Base-by-base conservation (phyloP, 805 yeast species). In the Barnettozyma populi region DNA sequence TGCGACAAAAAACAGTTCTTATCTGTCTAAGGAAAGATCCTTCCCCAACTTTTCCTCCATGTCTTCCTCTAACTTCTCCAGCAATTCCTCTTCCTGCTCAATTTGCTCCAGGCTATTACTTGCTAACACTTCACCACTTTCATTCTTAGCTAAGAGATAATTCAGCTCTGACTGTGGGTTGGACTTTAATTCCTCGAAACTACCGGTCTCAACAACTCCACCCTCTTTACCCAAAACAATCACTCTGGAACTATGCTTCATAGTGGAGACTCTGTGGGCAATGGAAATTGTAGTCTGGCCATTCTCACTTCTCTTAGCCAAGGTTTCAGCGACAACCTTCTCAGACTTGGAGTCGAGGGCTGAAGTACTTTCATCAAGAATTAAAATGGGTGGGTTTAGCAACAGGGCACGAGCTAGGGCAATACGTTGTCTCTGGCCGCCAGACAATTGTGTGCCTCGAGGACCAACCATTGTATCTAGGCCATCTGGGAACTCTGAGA, bases 371-470 rank as follows among this genome's bases (percentile, higher is more conserved):
- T 92, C 98, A 64, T 92, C 98, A 49, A 92, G 68, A 29, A 92
- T 80, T 49, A 92, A 69, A n/a, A 92, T 74, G 7, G 83, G 74
- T 2, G 98, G 97, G 40, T 82, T 75, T 45, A 86, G 72, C 44
- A 92, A 73, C 45, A 92, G 73, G 0, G 97, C 88, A 51, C 98
- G 75, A 1, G 97, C 97, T 49, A 92, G 73, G 7, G 97, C 95
- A 39, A 92, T 82, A 56, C 98, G 72, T 65, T 92, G 98, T 68
- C 86, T 87, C 64, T 92, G 98, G 14, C 98, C 98, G 19, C 97
- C 98, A 51, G 95, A 85, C 47, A 92, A 71, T 60, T 89, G 96
- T 0, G 95, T 77, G 16, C 95, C 94, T 46, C 92, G 78, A 1
- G 96, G 81, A 0, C 97, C 97, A 18, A 90, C 87, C 18, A 75